Evolutionary conservation across 192 early-diverging fungal species (phyloP), one percentile per base, ranked within the genome.

Genomic region (Coemansia sp.): DNA sequence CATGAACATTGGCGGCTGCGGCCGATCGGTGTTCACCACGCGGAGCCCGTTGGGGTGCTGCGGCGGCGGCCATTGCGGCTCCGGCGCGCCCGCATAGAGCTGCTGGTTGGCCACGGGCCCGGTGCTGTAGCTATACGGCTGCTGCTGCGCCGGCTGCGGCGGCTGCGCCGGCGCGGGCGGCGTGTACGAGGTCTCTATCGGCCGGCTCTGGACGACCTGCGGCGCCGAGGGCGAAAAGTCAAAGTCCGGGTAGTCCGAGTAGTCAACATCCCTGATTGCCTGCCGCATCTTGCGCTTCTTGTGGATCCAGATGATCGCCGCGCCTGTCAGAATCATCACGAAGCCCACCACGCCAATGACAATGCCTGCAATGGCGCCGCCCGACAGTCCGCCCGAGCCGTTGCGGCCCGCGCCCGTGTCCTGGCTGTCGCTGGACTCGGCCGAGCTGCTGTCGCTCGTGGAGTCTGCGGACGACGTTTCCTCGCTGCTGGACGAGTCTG

Each of bases 361-460:
- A 22, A 63, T 63, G 1, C 61, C 61, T 3, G 53, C 61, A 19
- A 63, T 63, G 12, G 61, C 61, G 29, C 61, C 61, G 38, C 47
- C 32, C 1, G 61, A 63, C 45, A 63, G 47, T 10, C 38, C 30
- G 44, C 30, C 22, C 0, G 60, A 53, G 0, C 25, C 30, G 12
- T 9, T 23, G 38, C 19, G 4, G 12, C 19, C 51, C 14, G 27
- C 21, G n/a, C n/a, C n/a, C n/a, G n/a, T n/a, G n/a, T n/a, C n/a
- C 21, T 17, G 46, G 2, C 23, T 25, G 23, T 2, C 11, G 27
- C 23, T 4, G 6, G 17, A 6, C 8, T 44, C 21, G 8, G 42
- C 20, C 1, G 42, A 21, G 42, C 42, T 31, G 14, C 7, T 26
- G 22, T 44, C 27, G 14, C 28, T 31, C n/a, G 11, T 31, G 2